phyloP scores from a whole-genome alignment of 257 asterid genomes.

The Fraxinus cuspidata region DNA sequence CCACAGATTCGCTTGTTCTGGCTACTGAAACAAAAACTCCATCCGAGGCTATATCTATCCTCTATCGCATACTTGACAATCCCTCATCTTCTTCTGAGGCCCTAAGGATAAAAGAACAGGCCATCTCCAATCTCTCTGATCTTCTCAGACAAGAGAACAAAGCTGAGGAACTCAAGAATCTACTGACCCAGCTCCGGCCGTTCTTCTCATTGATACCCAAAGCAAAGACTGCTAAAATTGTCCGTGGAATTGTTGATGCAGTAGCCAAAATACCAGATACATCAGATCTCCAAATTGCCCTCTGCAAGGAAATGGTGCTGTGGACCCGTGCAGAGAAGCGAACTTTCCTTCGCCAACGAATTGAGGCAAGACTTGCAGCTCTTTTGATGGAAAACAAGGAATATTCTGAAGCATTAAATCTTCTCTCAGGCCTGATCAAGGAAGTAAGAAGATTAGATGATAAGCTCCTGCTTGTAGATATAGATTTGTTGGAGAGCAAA shows the following conservation, averaged over 20 bases:
- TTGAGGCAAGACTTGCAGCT: constrained; percentile 65
- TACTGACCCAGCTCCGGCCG: constrained; percentile 49
- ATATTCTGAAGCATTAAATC: constrained; percentile 56
- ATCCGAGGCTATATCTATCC: constrained; percentile 52
- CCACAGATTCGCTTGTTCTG: constrained; percentile 45
- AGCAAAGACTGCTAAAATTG: constrained; percentile 70
- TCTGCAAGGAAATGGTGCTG: constrained; percentile 63
- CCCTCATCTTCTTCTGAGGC: constrained; percentile 64
- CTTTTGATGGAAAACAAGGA: constrained; percentile 60
- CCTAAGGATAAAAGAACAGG: constrained; percentile 52
- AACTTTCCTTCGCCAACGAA: constrained; percentile 62
- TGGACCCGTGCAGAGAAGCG: constrained; percentile 66
- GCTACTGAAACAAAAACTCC: constrained; percentile 54
- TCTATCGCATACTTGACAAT: constrained; percentile 45
- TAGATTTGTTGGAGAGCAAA: constrained; percentile 67
- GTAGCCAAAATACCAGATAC: constrained; percentile 69
- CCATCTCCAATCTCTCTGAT: constrained; percentile 52
- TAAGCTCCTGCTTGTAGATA: constrained; percentile 60
- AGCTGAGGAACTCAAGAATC: constrained; percentile 53
- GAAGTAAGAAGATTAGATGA: constrained; percentile 66
- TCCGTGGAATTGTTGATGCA: constrained; percentile 54
- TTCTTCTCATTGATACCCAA: constrained; percentile 65
- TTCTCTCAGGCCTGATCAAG: constrained; percentile 60
- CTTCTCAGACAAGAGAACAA: constrained; percentile 57
- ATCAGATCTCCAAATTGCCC: constrained; percentile 59